Evolutionary conservation across 1,139 yeast species (phyloP).

Genomic region (Zygosaccharomyces pseudobailii): DNA sequence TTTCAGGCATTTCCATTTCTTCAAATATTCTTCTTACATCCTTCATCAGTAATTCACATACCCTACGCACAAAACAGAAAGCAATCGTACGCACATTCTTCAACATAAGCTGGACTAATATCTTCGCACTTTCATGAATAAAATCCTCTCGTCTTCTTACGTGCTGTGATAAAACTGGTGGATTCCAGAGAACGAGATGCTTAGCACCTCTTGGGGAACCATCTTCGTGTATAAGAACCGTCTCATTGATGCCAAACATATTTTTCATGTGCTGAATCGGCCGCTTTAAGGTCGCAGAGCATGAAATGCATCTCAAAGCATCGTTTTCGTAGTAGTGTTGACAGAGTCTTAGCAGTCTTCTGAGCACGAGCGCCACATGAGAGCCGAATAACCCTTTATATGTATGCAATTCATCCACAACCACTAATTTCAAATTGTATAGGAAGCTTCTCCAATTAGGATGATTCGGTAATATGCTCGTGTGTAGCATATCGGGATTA

Average conservation of each 20-base stretch:
- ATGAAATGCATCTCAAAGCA: constrained; percentile 63
- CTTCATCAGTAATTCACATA: constrained; percentile 83
- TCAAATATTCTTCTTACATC: constrained; percentile 57
- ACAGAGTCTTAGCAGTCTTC: constrained; percentile 66
- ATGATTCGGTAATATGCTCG: constrained; percentile 73
- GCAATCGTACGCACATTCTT: constrained; percentile 75
- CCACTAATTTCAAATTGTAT: constrained; percentile 59
- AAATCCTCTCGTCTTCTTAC: constrained; percentile 54
- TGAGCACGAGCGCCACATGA: constrained; percentile 79
- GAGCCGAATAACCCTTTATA: constrained; percentile 91
- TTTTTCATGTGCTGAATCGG: constrained; percentile 68
- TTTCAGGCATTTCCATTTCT: constrained; percentile 39
- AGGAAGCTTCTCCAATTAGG: constrained; percentile 70
- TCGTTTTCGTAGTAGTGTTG: constrained; percentile 46
- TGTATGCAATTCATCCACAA: constrained; percentile 86
- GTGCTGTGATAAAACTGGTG: constrained; percentile 44
- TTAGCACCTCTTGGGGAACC: constrained; percentile 87
- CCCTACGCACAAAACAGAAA: constrained; percentile 80
- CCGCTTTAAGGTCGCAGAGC: constrained; percentile 85
- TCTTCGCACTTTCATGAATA: constrained; percentile 68
- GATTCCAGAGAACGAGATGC: constrained; percentile 76
- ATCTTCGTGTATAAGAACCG: constrained; percentile 60
- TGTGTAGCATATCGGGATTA: constrained; percentile 91
- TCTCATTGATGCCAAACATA: constrained; percentile 59
- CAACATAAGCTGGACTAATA: constrained; percentile 61